Conservation (phyloP, 768 basidiomycete genomes). For the Serendipita vermifera region DNA sequence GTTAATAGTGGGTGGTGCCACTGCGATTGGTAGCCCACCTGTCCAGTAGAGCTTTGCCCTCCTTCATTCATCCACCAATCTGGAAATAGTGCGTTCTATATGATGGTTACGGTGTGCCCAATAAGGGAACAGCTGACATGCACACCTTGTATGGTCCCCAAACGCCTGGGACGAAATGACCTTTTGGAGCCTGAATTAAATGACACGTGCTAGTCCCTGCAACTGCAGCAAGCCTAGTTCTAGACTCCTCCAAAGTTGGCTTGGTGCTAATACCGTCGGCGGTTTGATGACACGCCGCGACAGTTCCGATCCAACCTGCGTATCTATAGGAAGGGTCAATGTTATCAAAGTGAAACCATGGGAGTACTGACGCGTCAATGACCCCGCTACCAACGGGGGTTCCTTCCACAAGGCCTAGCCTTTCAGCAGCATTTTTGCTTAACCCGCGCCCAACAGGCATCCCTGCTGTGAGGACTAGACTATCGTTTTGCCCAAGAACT, state of each 20-base stretch:
- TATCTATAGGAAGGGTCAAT: conserved; percentile 34
- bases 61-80: conserved; percentile 99
- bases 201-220: conserved; percentile 97
- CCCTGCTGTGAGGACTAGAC: conserved; percentile 61
- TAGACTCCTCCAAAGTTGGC: conserved; percentile 62
- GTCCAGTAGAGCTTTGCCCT: conserved; percentile 97
- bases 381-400: conserved; percentile 89
- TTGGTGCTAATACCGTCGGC: conserved; percentile 35
- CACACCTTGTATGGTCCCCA: conserved; percentile 86
- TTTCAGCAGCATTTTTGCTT: conserved; percentile 61
- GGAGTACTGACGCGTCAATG: conserved; percentile 70
- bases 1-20: neutral
- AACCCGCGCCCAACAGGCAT: conserved; percentile 78
- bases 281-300: conserved; percentile 57
- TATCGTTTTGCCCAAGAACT: neutral
- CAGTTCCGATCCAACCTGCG: conserved; percentile 95
- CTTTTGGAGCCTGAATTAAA: conserved; percentile 73
- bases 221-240: conserved; percentile 74
- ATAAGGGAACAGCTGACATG: neutral
- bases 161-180: conserved; percentile 79
- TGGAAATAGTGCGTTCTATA: conserved; percentile 71
- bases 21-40: conserved; percentile 31
- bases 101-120: neutral
- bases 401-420: conserved; percentile 73
- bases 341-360: conserved; percentile 10